Conservation (phyloP, 768 basidiomycete species). For the button mushroom (Agaricus bisporus) region DNA sequence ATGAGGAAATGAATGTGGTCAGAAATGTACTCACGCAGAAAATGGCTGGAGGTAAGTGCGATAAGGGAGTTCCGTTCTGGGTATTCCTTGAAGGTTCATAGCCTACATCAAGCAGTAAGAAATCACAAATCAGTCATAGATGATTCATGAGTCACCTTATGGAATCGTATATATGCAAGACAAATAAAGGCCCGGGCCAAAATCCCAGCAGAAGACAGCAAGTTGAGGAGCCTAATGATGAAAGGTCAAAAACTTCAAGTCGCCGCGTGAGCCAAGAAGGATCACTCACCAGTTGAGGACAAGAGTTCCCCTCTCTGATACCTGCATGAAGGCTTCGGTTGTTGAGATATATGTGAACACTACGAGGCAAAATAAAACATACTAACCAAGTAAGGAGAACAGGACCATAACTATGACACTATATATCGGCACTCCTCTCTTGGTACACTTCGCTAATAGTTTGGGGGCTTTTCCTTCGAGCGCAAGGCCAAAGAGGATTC, state of each 20-base stretch:
- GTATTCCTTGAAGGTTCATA: constrained; percentile 37
- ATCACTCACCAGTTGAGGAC: constrained; percentile 40
- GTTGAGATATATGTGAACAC: background rate
- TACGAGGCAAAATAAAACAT: background rate
- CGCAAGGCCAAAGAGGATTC: constrained; percentile 50
- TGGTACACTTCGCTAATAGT: constrained; percentile 46
- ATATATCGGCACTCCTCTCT: constrained; percentile 51
- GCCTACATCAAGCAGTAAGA: constrained; percentile 23
- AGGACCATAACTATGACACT: constrained; percentile 39
- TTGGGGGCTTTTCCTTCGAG: constrained; percentile 55
- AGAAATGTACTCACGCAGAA: constrained; percentile 27
- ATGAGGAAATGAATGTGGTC: background rate
- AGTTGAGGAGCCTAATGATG: constrained; percentile 37
- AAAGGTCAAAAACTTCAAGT: background rate
- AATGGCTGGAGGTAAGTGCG: constrained; percentile 45
- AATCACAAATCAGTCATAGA: background rate
- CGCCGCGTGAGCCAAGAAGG: background rate
- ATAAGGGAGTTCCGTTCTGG: constrained; percentile 37
- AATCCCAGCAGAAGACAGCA: constrained; percentile 41
- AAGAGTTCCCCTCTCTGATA: constrained; percentile 40
- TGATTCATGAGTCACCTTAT: constrained; percentile 25
- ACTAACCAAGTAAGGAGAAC: constrained; percentile 31
- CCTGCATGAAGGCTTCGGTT: constrained; percentile 36
- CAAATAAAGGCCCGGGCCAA: constrained; percentile 41
- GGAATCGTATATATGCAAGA: constrained; percentile 42